Evolutionary conservation across 2,329 filamentous ascomycete genomes (phyloP).

Genomic region (Chaetomium sp.): DNA sequence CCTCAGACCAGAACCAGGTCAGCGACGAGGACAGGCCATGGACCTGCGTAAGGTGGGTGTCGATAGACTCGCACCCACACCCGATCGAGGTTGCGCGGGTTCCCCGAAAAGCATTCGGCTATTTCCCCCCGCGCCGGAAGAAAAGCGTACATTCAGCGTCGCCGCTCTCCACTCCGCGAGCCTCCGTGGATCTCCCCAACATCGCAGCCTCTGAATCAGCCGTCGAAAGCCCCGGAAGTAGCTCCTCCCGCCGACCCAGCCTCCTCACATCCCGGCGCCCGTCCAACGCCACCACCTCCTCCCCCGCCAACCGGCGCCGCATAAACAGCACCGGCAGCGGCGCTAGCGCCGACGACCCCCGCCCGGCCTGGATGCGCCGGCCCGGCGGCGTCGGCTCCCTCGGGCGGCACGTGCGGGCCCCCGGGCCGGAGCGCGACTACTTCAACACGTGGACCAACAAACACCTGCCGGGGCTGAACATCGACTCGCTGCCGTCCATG

Average conservation of each 20-base stretch:
- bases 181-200: conserved; percentile 63
- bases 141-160: conserved; percentile 74
- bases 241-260: conserved; percentile 48
- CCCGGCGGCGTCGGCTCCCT: conserved; percentile 89
- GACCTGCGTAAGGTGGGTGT: conserved; percentile 88
- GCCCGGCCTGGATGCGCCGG: conserved; percentile 69
- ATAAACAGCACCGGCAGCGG: conserved; percentile 43
- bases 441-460: conserved; percentile 83
- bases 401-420: conserved; percentile 66
- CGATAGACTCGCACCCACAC: conserved; percentile 67
- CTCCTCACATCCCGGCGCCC: conserved; percentile 41
- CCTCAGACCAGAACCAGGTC: conserved; percentile 15
- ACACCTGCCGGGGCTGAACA: conserved; percentile 77
- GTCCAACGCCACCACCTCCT: conserved; percentile 40
- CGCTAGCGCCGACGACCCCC: conserved; percentile 41
- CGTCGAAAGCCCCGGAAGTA: conserved; percentile 42
- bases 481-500: conserved; percentile 68
- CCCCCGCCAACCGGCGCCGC: conserved; percentile 39
- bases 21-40: conserved; percentile 67
- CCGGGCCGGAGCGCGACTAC: conserved; percentile 81
- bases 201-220: conserved; percentile 42
- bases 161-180: conserved; percentile 66
- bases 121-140: conserved; percentile 87
- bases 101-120: conserved; percentile 77
- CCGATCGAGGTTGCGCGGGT: conserved; percentile 86